phyloP scores from a whole-genome alignment of 2,329 filamentous ascomycete genomes.

The Mollisia scopiformis region DNA sequence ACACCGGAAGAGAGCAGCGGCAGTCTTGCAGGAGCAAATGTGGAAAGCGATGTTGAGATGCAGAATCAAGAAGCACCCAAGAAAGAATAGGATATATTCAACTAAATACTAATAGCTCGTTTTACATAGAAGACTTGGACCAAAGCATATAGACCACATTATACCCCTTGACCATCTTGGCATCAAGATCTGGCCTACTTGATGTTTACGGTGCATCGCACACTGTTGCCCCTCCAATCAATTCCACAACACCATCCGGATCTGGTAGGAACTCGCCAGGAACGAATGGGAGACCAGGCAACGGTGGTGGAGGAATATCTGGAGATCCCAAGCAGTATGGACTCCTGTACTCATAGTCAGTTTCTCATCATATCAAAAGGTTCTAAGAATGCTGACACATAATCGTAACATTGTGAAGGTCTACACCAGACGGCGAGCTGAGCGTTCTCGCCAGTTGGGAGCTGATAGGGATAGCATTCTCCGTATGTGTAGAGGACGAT shows the following conservation, averaged over 20 bases:
- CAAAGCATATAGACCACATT: too few species aligned
- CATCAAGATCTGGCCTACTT: too few species aligned
- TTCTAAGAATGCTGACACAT: background rate
- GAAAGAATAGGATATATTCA: background rate
- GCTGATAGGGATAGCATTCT: constrained; percentile 3
- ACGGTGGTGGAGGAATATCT: background rate
- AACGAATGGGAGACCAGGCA: background rate
- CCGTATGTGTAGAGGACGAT: background rate
- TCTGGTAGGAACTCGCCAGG: background rate
- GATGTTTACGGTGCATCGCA: background rate
- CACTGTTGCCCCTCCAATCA: constrained; percentile 3
- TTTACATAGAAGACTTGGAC: too few species aligned
- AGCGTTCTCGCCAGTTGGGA: background rate
- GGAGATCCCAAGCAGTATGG: background rate
- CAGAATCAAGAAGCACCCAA: constrained; percentile 1
- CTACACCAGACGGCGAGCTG: constrained; percentile 5
- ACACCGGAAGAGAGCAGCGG: background rate
- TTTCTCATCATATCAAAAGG: background rate
- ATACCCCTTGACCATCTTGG: too few species aligned
- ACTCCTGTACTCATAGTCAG: background rate
- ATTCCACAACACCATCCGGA: background rate
- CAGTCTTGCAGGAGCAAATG: constrained; percentile 4
- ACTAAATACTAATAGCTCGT: too few species aligned
- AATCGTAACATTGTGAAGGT: background rate
- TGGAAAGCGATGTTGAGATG: constrained; percentile 22